Percentiles rank a stretch among this genome's conserved stretches.
Evolutionary conservation across 352 stramenopile species (phyloP).

Genomic region (Globisporangium cederbergense): DNA sequence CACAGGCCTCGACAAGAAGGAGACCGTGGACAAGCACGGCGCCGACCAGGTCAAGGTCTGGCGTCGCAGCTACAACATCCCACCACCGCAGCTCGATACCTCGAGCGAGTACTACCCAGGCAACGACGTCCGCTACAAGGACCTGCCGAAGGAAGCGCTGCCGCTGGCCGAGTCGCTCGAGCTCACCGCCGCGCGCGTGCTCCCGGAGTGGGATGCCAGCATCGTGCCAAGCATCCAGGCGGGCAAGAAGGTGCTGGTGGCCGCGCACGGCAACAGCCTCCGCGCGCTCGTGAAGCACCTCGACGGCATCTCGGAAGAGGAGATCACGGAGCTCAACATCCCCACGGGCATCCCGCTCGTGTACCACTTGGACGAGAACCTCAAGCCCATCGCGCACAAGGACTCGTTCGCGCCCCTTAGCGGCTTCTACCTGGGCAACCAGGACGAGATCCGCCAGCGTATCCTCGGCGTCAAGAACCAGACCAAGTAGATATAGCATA

Average conservation of each 20-base stretch:
- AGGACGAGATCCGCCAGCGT: slow-evolving; percentile 93
- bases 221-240: slow-evolving; percentile 90
- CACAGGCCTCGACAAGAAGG: slow-evolving; percentile 98
- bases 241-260: slow-evolving; percentile 95
- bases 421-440: slow-evolving; percentile 90
- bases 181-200: slow-evolving; percentile 90
- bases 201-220: slow-evolving; percentile 88
- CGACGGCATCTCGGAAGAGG: slow-evolving; percentile 88
- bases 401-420: slow-evolving; percentile 84
- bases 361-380: slow-evolving; percentile 87
- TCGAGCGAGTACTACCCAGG: slow-evolving; percentile 90
- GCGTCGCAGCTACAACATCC: slow-evolving; percentile 97
- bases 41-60: slow-evolving; percentile 94
- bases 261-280: slow-evolving; percentile 94
- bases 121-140: slow-evolving; percentile 90
- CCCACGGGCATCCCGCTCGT: slow-evolving; percentile 88
- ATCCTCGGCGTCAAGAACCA: slow-evolving; percentile 98
- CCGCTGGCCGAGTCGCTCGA: slow-evolving; percentile 93
- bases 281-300: slow-evolving; percentile 93
- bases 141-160: slow-evolving; percentile 82
- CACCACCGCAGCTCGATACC: slow-evolving; percentile 92
- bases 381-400: slow-evolving; percentile 78
- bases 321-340: slow-evolving; percentile 95
- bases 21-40: slow-evolving; percentile 98
- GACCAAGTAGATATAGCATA: slow-evolving; percentile 88